phyloP scores from a whole-genome alignment of 805 yeast species.

The Saturnispora ahearnii region DNA sequence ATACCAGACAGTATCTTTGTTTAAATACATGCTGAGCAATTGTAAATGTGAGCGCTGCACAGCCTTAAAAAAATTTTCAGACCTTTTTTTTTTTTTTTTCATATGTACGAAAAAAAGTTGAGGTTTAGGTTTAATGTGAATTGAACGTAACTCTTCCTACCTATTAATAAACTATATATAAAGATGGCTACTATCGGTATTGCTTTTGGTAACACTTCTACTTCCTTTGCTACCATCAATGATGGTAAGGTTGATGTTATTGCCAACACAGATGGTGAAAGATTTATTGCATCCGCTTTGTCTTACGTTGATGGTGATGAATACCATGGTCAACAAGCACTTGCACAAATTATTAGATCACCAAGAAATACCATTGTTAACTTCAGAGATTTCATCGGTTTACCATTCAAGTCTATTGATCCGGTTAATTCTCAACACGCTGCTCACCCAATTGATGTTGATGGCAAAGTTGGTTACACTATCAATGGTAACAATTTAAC shows the following conservation, averaged over 20 bases:
- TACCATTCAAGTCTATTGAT: slow-evolving; percentile 60
- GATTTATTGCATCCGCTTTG: slow-evolving; percentile 87
- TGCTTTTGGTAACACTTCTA: slow-evolving; percentile 92
- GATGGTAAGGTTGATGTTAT: slow-evolving; percentile 95
- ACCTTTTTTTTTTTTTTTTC: neutral
- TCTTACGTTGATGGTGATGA: slow-evolving; percentile 92
- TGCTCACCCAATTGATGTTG: slow-evolving; percentile 55
- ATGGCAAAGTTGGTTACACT: slow-evolving; percentile 62
- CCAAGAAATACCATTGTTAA: slow-evolving; percentile 76
- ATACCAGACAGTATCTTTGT: too few relatives aligned
- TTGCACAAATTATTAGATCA: slow-evolving; percentile 86
- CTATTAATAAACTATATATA: neutral
- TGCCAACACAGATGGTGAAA: slow-evolving; percentile 98
- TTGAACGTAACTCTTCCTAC: neutral
- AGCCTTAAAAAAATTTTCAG: neutral
- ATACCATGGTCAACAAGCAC: slow-evolving; percentile 95
- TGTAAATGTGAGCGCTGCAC: neutral
- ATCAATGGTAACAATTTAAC: slow-evolving; percentile 50
- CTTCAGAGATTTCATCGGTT: slow-evolving; percentile 90
- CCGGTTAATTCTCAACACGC: slow-evolving; percentile 53
- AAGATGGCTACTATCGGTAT: slow-evolving; percentile 72
- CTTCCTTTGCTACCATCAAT: slow-evolving; percentile 83
- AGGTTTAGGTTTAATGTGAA: neutral
- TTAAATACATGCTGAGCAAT: too few relatives aligned
- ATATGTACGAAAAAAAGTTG: neutral